phyloP scores from a whole-genome alignment of 805 yeast species.

The Myxozyma mucilagina region DNA sequence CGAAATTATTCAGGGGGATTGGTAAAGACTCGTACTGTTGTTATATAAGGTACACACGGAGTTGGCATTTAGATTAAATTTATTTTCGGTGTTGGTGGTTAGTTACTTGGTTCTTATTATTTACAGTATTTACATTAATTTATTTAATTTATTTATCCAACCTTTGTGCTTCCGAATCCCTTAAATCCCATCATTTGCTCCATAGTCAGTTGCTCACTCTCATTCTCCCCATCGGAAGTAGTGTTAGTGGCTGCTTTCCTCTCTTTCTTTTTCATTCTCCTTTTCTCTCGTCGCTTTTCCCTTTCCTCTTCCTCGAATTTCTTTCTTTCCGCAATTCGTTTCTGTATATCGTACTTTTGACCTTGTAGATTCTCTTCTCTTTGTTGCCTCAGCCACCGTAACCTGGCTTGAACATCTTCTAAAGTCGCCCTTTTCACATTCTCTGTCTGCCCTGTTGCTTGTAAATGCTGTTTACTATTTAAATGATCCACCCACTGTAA shows the following conservation, averaged over 20 bases:
- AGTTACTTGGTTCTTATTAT: not conserved
- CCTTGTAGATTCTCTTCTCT: constrained; percentile 33
- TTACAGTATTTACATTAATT: not conserved
- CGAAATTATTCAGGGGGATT: constrained; percentile 74
- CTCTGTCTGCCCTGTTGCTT: constrained; percentile 42
- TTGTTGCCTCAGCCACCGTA: constrained; percentile 42
- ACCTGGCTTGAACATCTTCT: constrained; percentile 50
- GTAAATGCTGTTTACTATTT: constrained; percentile 64
- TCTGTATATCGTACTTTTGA: constrained; percentile 42
- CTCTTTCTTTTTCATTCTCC: constrained; percentile 30
- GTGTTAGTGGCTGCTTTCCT: constrained; percentile 9
- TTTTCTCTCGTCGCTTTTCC: constrained; percentile 29
- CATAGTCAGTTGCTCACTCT: constrained; percentile 34
- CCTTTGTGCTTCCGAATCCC: constrained; percentile 55
- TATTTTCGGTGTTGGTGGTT: not conserved
- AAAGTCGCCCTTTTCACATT: constrained; percentile 48
- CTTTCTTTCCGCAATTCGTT: constrained; percentile 46
- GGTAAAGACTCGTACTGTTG: constrained; percentile 52
- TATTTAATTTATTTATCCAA: not conserved
- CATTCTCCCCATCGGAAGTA: constrained; percentile 7
- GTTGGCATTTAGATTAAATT: not conserved
- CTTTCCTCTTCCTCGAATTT: constrained; percentile 44
- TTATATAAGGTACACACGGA: constrained; percentile 41
- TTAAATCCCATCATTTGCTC: constrained; percentile 58
- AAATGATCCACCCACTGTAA: constrained; percentile 80